These are phyloP conservation scores for Phoma sp. DNA, from an alignment of 2,329 filamentous ascomycete genomes.

Conservation along the genomic window DNA sequence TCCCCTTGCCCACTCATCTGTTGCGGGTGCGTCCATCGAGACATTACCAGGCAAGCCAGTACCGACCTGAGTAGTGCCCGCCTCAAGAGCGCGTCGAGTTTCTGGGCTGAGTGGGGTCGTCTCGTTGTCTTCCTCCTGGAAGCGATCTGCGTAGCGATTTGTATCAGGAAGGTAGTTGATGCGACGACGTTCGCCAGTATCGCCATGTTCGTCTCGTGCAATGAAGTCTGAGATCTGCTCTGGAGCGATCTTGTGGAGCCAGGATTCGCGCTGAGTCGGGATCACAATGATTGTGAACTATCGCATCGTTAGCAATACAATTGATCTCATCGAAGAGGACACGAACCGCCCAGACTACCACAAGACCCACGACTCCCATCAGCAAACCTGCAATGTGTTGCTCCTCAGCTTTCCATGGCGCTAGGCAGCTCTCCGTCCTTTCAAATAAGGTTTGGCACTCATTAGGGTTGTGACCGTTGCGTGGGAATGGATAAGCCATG, in stretches of 20 bases:
- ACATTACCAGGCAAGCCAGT: constrained; percentile 25
- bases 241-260: constrained; percentile 40
- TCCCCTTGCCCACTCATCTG: constrained; percentile 33
- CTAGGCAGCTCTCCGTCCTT: constrained; percentile 57
- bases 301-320: background rate
- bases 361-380: constrained; percentile 55
- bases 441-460: constrained; percentile 58
- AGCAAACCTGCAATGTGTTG: constrained; percentile 61
- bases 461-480: constrained; percentile 35
- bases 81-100: constrained; percentile 28
- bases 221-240: constrained; percentile 42
- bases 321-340: no score
- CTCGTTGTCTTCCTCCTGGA: constrained; percentile 32
- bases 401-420: constrained; percentile 63
- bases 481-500: constrained; percentile 67
- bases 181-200: constrained; percentile 26
- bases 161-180: constrained; percentile 41
- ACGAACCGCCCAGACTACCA: constrained; percentile 38
- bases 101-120: constrained; percentile 3
- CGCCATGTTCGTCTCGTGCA: constrained; percentile 36
- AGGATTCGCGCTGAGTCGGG: constrained; percentile 39
- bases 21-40: constrained; percentile 24
- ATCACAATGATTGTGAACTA: constrained; percentile 41
- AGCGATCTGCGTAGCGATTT: constrained; percentile 37
- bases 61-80: constrained; percentile 24